Percentiles rank a stretch among this genome's conserved stretches.
Conservation (phyloP, 2,329 filamentous ascomycete species). For the Stagonosporopsis chrysanthemi region DNA sequence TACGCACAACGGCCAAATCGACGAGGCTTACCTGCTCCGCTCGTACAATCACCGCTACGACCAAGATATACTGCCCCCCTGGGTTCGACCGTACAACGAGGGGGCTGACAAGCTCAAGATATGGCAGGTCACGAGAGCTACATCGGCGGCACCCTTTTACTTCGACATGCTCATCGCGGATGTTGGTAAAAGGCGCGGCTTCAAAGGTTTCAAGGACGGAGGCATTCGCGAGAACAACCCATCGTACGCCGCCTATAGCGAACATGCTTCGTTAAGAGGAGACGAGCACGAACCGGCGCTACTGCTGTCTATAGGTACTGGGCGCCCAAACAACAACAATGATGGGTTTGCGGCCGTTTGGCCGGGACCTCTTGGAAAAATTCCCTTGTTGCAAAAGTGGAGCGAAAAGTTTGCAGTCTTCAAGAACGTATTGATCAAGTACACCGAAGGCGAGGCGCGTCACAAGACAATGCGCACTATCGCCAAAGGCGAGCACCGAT, state of each 20-base stretch:
- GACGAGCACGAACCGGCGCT: slow-evolving; percentile 54
- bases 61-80: slow-evolving; percentile 51
- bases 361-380: slow-evolving; percentile 55
- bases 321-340: slow-evolving; percentile 53
- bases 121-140: slow-evolving; percentile 61
- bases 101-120: slow-evolving; percentile 57
- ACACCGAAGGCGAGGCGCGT: slow-evolving; percentile 59
- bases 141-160: slow-evolving; percentile 61
- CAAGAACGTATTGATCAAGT: slow-evolving; percentile 60
- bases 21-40: slow-evolving; percentile 58
- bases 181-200: slow-evolving; percentile 45
- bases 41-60: slow-evolving; percentile 58
- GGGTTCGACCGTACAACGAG: slow-evolving; percentile 58
- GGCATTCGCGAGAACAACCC: slow-evolving; percentile 62
- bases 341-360: slow-evolving; percentile 58
- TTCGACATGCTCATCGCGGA: slow-evolving; percentile 59
- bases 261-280: slow-evolving; percentile 57
- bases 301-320: slow-evolving; percentile 57
- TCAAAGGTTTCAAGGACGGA: slow-evolving; percentile 58
- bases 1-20: slow-evolving; percentile 56
- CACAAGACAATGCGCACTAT: slow-evolving; percentile 57
- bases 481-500: slow-evolving; percentile 57
- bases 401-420: slow-evolving; percentile 59
- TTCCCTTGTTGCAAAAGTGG: slow-evolving; percentile 53
- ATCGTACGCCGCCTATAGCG: slow-evolving; percentile 55